These are phyloP conservation scores for Atkinsonella hypoxylon DNA, from an alignment of 2,329 filamentous ascomycete genomes.

Conservation along the genomic window DNA sequence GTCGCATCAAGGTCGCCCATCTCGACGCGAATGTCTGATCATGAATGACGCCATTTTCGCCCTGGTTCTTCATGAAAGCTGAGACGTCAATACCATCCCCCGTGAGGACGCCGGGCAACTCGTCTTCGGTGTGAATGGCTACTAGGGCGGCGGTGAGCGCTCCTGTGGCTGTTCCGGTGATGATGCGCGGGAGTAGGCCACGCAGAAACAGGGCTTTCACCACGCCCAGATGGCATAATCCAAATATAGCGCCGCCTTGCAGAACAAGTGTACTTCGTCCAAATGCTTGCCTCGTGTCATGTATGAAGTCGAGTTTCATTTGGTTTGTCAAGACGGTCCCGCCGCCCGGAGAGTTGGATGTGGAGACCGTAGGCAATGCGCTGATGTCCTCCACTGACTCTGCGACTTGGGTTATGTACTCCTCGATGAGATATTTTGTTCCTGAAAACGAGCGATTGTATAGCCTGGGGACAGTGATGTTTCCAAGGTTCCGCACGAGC, in stretches of 20 bases:
- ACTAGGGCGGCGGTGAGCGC: constrained; percentile 83
- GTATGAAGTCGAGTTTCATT: constrained; percentile 73
- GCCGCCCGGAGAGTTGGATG: constrained; percentile 19
- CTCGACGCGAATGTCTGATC: constrained; percentile 28
- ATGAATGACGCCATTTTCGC: constrained; percentile 19
- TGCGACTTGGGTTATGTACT: constrained; percentile 79
- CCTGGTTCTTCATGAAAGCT: constrained; percentile 47
- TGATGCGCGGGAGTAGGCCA: constrained; percentile 75
- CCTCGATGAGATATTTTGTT: constrained; percentile 82
- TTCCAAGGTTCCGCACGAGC: constrained; percentile 75
- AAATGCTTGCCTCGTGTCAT: constrained; percentile 80
- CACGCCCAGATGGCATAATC: constrained; percentile 79
- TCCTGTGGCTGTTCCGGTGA: constrained; percentile 82
- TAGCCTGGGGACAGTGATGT: constrained; percentile 69
- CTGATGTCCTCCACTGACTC: constrained; percentile 69
- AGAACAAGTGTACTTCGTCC: constrained; percentile 76
- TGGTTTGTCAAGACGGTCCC: constrained; percentile 48
- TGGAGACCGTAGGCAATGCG: constrained; percentile 45
- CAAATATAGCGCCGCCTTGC: constrained; percentile 85
- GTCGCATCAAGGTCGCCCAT: constrained; percentile 51
- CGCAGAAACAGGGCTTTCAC: constrained; percentile 76
- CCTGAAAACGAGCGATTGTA: constrained; percentile 81
- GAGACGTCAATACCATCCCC: constrained; percentile 74
- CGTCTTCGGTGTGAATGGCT: constrained; percentile 75
- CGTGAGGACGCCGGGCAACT: constrained; percentile 63